These are phyloP conservation scores for Scheffersomyces insectosa DNA, from an alignment of 1,139 yeast species.

Conservation along the genomic window DNA sequence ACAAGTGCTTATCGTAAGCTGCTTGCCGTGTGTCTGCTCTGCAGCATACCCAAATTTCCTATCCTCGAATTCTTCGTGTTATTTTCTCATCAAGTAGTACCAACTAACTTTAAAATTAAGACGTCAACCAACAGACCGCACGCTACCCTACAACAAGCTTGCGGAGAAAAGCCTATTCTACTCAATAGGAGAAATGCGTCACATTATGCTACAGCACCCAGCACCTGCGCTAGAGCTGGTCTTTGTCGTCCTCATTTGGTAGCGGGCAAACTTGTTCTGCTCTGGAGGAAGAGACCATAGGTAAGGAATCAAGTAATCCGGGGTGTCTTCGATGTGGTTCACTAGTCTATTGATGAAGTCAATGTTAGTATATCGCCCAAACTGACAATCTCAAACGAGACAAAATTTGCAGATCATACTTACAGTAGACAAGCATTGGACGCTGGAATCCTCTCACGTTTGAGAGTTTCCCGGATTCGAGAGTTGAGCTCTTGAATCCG, in stretches of 20 bases:
- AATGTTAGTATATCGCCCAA: conserved; percentile 1
- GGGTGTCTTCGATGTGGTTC: conserved; percentile 46
- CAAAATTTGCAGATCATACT: conserved; percentile 11
- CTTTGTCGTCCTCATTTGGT: conserved; percentile 20
- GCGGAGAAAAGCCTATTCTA: no score
- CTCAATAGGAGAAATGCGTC: not conserved
- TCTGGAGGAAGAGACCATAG: conserved; percentile 52
- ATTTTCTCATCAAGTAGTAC: no score
- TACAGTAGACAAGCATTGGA: conserved; percentile 60
- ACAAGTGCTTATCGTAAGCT: no score
- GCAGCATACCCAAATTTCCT: no score
- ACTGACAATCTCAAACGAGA: not conserved
- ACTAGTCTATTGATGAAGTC: conserved; percentile 24
- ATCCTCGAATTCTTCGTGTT: no score
- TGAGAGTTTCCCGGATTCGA: conserved; percentile 53
- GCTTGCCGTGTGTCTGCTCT: no score
- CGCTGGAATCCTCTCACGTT: conserved; percentile 64
- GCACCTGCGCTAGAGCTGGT: conserved; percentile 10
- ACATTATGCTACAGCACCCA: conserved; percentile 48
- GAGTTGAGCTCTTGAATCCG: conserved; percentile 63
- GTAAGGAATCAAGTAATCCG: conserved; percentile 55
- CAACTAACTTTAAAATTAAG: no score
- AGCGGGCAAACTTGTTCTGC: conserved; percentile 44
- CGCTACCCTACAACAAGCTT: no score
- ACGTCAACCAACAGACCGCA: no score